Evolutionary conservation across 306 rosid genomes (phyloP).

Genomic region (Castanopsis chinensis): DNA sequence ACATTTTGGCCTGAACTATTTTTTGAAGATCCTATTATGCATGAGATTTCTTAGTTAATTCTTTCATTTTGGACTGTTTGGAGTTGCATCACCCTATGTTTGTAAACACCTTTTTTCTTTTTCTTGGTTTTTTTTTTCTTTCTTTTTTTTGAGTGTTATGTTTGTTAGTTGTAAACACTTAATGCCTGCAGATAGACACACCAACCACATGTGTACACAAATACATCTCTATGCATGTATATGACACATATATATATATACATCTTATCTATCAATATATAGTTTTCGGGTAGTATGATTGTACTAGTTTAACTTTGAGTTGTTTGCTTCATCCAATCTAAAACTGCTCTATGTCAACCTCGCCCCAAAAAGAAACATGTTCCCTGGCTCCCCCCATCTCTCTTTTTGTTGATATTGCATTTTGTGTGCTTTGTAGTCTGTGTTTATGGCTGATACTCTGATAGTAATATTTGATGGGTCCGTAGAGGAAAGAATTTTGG

Average conservation of each 20-base stretch:
- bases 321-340: not conserved
- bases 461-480: not conserved
- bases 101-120: not conserved
- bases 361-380: no score
- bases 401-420: not conserved
- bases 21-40: constrained; percentile 45
- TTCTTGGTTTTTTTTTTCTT: not conserved
- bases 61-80: constrained; percentile 4
- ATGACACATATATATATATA: not conserved
- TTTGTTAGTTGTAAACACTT: constrained; percentile 1
- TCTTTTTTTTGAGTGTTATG: no score
- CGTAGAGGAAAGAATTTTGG: not conserved
- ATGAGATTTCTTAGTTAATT: constrained; percentile 41
- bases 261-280: not conserved
- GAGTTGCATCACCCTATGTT: constrained; percentile 23
- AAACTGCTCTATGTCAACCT: not conserved
- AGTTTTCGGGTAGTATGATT: not conserved
- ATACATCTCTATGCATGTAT: not conserved
- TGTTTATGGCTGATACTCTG: not conserved
- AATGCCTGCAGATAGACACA: constrained; percentile 22
- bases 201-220: not conserved
- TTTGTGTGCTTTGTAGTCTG: not conserved
- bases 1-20: constrained; percentile 60
- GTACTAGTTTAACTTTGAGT: not conserved
- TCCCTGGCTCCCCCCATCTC: no score